Evolutionary conservation across 106 monocot genomes (phyloP), one percentile per base, ranked within the genome.

Genomic region (Dendrobium officinale): DNA sequence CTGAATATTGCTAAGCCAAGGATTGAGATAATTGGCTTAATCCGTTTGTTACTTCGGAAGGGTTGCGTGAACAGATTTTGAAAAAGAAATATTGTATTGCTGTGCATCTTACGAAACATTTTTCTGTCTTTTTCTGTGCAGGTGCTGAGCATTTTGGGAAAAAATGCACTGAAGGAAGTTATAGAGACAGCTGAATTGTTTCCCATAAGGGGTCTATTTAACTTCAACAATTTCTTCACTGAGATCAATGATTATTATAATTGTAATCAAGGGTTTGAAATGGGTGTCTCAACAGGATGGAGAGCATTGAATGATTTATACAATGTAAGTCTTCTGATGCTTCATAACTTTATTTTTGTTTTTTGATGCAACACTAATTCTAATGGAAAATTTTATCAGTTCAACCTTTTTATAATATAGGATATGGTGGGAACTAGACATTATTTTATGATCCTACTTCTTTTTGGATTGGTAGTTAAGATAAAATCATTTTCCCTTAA

Each of bases 281-380:
- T 87, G 68, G 92, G 94, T 73, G 82, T 89, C 67, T 86, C 90
- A 67, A 92, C 97, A 18, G 97, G 97, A 10, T 98, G 97, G 97
- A 83, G 70, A 55, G 81, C 79, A 80, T 75, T 98, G 58, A 84
- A 91, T 86, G 77, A 92, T 76, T 82, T 86, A 11, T 98, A 98
- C 77, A 94, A 87, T 83, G 97, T 94, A 88, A 81, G 10, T 76
- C 51, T 43, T 31, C 24, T 61, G n/a, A 61, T 10, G 10, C 61
- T 22, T 61, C 22, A 22, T 22, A 37, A 18, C 20, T 73, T 73
- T 41, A 42, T 73, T 73, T 9, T 74, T 74, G 43, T 44, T 74
- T 74, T 17, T 20, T 51, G 10, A 51, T 70, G 37, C 70, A 33
- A 16, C 16, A 6, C 37, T 70, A 37, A 40, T 70, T 29, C 15